These are phyloP conservation scores for Pythium dissotocum DNA, from an alignment of 352 stramenopile genomes.

Conservation along the genomic window DNA sequence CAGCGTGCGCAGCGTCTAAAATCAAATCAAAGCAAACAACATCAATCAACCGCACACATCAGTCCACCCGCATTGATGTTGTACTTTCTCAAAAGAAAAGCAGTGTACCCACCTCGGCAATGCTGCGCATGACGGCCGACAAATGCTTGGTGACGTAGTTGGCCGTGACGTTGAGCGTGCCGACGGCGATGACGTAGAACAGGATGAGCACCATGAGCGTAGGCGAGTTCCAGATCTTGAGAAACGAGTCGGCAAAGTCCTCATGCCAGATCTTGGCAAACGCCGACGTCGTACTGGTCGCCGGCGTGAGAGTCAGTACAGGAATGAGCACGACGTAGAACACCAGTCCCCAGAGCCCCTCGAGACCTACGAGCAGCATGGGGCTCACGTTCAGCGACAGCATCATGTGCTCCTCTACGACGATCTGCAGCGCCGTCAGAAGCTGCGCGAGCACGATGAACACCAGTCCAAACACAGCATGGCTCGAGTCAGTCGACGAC, in stretches of 20 bases:
- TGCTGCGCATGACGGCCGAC: constrained; percentile 51
- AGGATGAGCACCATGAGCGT: constrained; percentile 59
- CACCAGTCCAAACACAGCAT: constrained; percentile 65
- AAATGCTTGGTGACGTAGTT: constrained; percentile 88
- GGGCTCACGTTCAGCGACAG: constrained; percentile 77
- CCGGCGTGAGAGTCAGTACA: constrained; percentile 63
- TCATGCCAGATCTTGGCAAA: constrained; percentile 82
- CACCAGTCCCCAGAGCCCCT: constrained; percentile 86
- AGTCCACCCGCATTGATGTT: neutral
- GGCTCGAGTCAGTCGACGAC: constrained; percentile 32
- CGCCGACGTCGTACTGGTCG: constrained; percentile 34
- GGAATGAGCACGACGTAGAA: constrained; percentile 76
- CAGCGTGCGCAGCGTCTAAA: constrained; percentile 74
- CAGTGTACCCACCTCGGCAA: constrained; percentile 56
- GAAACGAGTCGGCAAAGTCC: constrained; percentile 76
- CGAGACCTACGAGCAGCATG: constrained; percentile 86
- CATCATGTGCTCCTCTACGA: constrained; percentile 91
- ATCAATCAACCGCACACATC: neutral
- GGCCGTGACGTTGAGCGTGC: constrained; percentile 78
- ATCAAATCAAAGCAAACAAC: neutral
- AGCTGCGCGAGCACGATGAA: constrained; percentile 84
- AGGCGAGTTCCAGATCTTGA: constrained; percentile 72
- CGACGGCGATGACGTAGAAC: constrained; percentile 67
- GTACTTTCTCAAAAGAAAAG: neutral
- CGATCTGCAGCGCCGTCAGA: constrained; percentile 86